Evolutionary conservation across 257 asterid genomes (phyloP), one percentile per base, ranked within the genome.

Genomic region (Linaria vulgaris): DNA sequence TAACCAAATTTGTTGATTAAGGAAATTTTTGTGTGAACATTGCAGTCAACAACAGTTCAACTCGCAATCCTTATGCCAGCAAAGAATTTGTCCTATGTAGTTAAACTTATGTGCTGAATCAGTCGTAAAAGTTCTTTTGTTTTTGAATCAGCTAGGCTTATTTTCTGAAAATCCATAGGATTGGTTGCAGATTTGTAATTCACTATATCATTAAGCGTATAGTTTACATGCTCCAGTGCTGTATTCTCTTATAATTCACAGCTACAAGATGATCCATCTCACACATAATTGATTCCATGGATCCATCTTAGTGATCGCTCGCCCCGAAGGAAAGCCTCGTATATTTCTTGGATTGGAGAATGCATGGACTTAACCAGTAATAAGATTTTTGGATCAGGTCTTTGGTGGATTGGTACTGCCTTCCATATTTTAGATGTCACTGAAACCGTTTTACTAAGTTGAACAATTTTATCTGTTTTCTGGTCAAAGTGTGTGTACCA

Each of bases 91-190:
- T n/a, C n/a, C n/a, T n/a, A n/a, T n/a, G n/a, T n/a, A n/a, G n/a
- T n/a, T n/a, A n/a, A n/a, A n/a, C n/a, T n/a, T n/a, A n/a, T n/a
- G n/a, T n/a, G n/a, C n/a, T n/a, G n/a, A 39, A 12, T 78, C 72
- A 63, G 68, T 72, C 52, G 51, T 1, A 1, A 24, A 3, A 23
- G 23, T 54, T n/a, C n/a, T n/a, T n/a, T n/a, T n/a, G n/a, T n/a
- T n/a, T n/a, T n/a, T n/a, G n/a, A n/a, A n/a, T n/a, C 34, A 27
- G 34, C 34, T 27, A 27, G 6, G 6, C n/a, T 27, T 27, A 6
- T 27, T 27, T 27, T 27, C 34, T 2, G 4, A 27, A 2, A 27
- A 27, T 27, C 34, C 34, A 27, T 27, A 27, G 34, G 34, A 27
- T 27, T 27, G 6, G 3, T 27, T 27, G 49, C 56, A 54, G 7